phyloP scores from a whole-genome alignment of 2,329 filamentous ascomycete species.

The Talaromyces sp. region DNA sequence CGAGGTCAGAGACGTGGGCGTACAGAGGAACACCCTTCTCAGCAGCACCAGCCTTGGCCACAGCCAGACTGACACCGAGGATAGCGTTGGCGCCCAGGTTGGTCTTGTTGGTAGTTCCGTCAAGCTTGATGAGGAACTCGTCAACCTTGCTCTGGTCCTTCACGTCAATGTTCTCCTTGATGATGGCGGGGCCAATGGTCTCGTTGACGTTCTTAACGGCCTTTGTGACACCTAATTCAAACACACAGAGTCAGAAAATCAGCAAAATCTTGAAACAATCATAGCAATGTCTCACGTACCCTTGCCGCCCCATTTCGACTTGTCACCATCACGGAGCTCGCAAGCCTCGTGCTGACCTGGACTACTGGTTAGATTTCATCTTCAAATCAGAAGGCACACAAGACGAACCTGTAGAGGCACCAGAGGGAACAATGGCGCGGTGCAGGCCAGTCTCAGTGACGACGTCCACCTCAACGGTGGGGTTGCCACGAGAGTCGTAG shows the following conservation, averaged over 20 bases:
- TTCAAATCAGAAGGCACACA: neutral
- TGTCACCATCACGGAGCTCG: constrained; percentile 86
- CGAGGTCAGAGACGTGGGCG: constrained; percentile 79
- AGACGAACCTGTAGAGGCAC: constrained; percentile 81
- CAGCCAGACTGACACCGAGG: constrained; percentile 74
- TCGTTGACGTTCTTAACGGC: constrained; percentile 82
- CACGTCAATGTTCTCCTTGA: constrained; percentile 75
- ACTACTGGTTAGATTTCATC: constrained; percentile 17
- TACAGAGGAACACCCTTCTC: constrained; percentile 86
- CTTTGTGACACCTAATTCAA: constrained; percentile 57
- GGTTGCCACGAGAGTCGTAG: constrained; percentile 98
- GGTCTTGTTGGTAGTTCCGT: constrained; percentile 80
- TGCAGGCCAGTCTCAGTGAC: constrained; percentile 94
- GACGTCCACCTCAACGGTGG: constrained; percentile 96
- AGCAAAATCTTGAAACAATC: constrained; percentile 49
- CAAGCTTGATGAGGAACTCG: constrained; percentile 77
- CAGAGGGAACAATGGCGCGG: constrained; percentile 94
- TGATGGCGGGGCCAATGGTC: constrained; percentile 71
- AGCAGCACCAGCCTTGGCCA: constrained; percentile 83
- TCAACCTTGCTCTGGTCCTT: constrained; percentile 83
- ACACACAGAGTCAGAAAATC: constrained; percentile 22
- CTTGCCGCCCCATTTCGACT: constrained; percentile 79
- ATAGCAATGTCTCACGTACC: constrained; percentile 40
- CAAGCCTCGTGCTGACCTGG: constrained; percentile 82
- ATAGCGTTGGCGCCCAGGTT: constrained; percentile 86